Evolutionary conservation across 768 basidiomycete genomes (phyloP).

Genomic region (Trichaptum fuscoviolaceum): DNA sequence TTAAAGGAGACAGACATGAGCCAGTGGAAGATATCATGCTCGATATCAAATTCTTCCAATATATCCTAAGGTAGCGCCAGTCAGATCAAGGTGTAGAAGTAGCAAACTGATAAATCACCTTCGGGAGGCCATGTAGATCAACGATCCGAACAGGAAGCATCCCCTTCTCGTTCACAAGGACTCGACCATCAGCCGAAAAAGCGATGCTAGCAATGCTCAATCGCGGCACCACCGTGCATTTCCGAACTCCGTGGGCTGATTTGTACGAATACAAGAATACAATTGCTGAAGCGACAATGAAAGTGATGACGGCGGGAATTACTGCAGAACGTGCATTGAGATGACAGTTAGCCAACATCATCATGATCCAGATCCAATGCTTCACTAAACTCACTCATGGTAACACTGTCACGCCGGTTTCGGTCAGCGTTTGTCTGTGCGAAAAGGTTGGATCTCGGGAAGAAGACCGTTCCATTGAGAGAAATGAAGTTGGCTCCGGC

Average conservation of each 20-base stretch:
- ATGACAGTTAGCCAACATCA: background rate
- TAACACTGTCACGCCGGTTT: background rate
- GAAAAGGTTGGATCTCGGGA: background rate
- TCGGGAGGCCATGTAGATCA: background rate
- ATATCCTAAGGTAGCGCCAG: background rate
- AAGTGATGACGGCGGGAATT: background rate
- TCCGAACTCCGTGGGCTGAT: background rate
- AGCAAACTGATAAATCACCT: background rate
- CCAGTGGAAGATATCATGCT: conserved; percentile 3
- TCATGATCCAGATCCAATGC: background rate
- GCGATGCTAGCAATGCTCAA: conserved; percentile 2
- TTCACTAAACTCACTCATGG: conserved; percentile 1
- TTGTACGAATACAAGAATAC: background rate
- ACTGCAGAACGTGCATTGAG: background rate
- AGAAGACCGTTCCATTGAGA: conserved; percentile 18
- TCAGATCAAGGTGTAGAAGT: background rate
- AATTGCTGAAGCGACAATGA: background rate
- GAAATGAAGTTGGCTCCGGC: conserved; percentile 18
- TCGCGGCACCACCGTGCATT: background rate
- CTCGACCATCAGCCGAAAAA: background rate
- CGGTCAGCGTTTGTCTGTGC: background rate
- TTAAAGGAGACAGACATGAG: conserved; percentile 1
- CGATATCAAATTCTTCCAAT: conserved; percentile 3
- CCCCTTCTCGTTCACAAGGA: background rate
- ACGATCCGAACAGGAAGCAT: conserved; percentile 4